A percentile compares a stretch with the other conserved stretches of the same genome.
phyloP scores from a whole-genome alignment of 2,329 filamentous ascomycete genomes.

The Ceratocystis cubensis region DNA sequence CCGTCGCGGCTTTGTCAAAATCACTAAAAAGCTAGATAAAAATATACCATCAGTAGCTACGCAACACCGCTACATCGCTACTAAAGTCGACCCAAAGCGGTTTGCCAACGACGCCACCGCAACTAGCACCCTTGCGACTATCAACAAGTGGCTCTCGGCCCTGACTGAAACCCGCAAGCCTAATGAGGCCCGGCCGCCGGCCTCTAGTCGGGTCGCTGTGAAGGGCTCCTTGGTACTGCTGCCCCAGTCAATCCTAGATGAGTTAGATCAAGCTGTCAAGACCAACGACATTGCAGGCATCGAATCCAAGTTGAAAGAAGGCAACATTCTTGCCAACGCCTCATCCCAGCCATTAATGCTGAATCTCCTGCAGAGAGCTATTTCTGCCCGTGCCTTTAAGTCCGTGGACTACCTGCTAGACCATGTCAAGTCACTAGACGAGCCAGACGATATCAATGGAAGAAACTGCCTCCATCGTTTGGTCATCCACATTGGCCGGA shows the following conservation, averaged over 20 bases:
- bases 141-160: conserved; percentile 85
- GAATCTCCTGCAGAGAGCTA: conserved; percentile 65
- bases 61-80: conserved; percentile 75
- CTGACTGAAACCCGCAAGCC: conserved; percentile 50
- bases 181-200: conserved; percentile 63
- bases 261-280: conserved; percentile 58
- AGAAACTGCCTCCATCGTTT: conserved; percentile 88
- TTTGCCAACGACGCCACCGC: conserved; percentile 63
- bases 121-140: conserved; percentile 40
- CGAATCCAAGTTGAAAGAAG: conserved; percentile 21
- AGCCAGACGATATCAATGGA: conserved; percentile 84
- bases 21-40: conserved; percentile 98
- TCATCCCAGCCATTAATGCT: conserved; percentile 57
- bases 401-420: conserved; percentile 61
- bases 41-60: conserved; percentile 65
- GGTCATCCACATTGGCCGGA: conserved; percentile 80
- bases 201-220: conserved; percentile 64
- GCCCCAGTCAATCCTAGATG: conserved; percentile 54
- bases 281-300: conserved; percentile 45
- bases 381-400: conserved; percentile 53
- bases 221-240: conserved; percentile 58
- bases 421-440: conserved; percentile 60
- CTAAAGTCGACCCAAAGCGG: conserved; percentile 76
- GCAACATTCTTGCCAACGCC: conserved; percentile 35
- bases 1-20: conserved; percentile 87